Conservation (phyloP, 1,139 yeast genomes). For the Saccharomycopsis hybrid region DNA sequence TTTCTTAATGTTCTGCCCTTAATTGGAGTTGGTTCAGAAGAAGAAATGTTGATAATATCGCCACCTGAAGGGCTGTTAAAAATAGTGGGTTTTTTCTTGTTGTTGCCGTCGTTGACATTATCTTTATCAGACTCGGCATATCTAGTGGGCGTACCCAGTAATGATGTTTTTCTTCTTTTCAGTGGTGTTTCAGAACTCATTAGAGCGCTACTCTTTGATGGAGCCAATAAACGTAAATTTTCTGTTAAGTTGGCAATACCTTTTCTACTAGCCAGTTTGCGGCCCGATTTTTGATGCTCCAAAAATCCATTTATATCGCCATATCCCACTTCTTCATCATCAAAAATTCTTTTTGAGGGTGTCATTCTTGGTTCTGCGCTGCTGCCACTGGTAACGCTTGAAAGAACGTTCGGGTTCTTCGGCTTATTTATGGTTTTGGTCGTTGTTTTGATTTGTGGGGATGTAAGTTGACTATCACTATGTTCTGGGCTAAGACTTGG, state of each 20-base stretch:
- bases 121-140: too few relatives aligned
- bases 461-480: neutral
- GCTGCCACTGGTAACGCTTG: neutral
- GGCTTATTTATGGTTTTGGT: neutral
- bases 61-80: neutral
- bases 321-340: conserved; percentile 12
- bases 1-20: conserved; percentile 2
- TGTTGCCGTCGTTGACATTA: too few relatives aligned
- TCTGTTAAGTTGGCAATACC: conserved; percentile 7
- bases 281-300: neutral
- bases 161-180: too few relatives aligned
- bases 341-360: conserved; percentile 11
- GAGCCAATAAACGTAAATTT: neutral
- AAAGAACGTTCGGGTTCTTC: neutral
- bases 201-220: neutral
- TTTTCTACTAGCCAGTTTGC: too few relatives aligned
- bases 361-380: neutral
- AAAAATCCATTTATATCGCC: conserved; percentile 1
- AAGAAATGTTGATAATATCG: conserved; percentile 4
- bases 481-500: neutral
- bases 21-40: conserved; percentile 5
- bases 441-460: neutral
- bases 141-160: neutral
- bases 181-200: too few relatives aligned
- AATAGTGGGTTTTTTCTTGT: neutral